phyloP scores from a whole-genome alignment of 2,329 filamentous ascomycete genomes.

The Scedosporium apiospermum region DNA sequence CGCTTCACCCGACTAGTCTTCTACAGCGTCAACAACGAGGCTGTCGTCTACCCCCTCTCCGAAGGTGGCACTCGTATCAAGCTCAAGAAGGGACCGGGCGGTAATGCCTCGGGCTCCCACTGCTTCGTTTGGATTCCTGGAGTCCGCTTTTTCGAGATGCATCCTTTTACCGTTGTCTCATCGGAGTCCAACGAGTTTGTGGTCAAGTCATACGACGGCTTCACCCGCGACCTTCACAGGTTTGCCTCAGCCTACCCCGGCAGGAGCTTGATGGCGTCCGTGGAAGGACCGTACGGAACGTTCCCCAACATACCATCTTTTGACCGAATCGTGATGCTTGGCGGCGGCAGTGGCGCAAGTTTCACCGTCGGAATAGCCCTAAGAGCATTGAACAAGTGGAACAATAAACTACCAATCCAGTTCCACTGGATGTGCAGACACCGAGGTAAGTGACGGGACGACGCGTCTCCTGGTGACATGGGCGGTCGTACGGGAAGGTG shows the following conservation, averaged over 20 bases:
- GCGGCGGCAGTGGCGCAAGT: slow-evolving; percentile 51
- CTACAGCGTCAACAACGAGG: slow-evolving; percentile 40
- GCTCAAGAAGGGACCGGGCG: slow-evolving; percentile 36
- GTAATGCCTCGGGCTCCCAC: slow-evolving; percentile 46
- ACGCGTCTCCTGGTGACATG: slow-evolving; percentile 13
- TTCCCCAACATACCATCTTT: slow-evolving; percentile 40
- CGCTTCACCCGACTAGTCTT: slow-evolving; percentile 32
- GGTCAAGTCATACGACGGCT: slow-evolving; percentile 47
- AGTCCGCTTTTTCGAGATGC: slow-evolving; percentile 46
- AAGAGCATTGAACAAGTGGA: slow-evolving; percentile 10
- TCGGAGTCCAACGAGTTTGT: slow-evolving; percentile 45
- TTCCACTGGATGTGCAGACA: slow-evolving; percentile 31
- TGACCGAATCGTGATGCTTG: slow-evolving; percentile 49
- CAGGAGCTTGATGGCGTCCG: slow-evolving; percentile 35
- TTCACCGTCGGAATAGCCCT: slow-evolving; percentile 37
- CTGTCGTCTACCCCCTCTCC: slow-evolving; percentile 42
- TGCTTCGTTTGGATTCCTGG: slow-evolving; percentile 55
- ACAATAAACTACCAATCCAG: slow-evolving; percentile 15
- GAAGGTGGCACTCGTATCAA: slow-evolving; percentile 45
- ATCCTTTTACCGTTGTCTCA: slow-evolving; percentile 53
- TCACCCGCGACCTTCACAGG: slow-evolving; percentile 45
- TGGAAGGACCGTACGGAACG: slow-evolving; percentile 51
- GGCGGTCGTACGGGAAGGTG: slow-evolving; percentile 26
- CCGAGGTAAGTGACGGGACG: slow-evolving; percentile 18
- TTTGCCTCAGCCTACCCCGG: slow-evolving; percentile 41